phyloP scores from a whole-genome alignment of 75 land plant genomes.

The Adiantum capillusveneris region DNA sequence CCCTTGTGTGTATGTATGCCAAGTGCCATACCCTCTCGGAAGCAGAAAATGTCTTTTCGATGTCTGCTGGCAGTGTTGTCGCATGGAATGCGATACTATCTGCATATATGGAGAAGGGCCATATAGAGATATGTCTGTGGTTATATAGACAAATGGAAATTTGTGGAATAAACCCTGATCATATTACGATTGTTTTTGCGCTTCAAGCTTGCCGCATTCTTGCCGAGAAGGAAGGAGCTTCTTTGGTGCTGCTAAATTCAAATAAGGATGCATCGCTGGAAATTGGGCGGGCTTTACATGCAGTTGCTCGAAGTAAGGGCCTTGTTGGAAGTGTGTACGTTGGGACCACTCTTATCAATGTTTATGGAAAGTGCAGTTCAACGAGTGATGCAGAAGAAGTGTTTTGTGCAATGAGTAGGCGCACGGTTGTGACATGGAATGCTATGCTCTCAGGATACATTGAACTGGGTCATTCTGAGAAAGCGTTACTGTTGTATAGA shows the following conservation, averaged over 20 bases:
- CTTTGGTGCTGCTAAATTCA: background rate
- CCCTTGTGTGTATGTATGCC: no score
- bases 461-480: constrained; percentile 13
- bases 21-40: no score
- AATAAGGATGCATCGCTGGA: background rate
- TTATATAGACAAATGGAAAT: no score
- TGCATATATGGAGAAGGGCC: no score
- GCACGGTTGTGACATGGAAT: constrained; percentile 37
- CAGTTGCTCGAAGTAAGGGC: constrained; percentile 4
- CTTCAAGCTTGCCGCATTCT: background rate
- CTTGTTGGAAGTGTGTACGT: constrained; percentile 25
- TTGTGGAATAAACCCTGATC: no score
- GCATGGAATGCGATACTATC: no score
- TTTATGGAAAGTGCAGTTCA: constrained; percentile 27
- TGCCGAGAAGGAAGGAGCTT: background rate
- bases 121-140: no score
- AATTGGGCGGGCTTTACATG: background rate
- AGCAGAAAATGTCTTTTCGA: no score
- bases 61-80: no score
- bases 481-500: constrained; percentile 3
- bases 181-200: no score
- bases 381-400: constrained; percentile 16
- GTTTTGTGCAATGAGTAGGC: constrained; percentile 23
- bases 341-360: constrained; percentile 29
- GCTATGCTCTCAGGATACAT: constrained; percentile 26